Base-by-base conservation (phyloP, 495 filamentous ascomycete genomes). In the Geopyxis carbonaria region DNA sequence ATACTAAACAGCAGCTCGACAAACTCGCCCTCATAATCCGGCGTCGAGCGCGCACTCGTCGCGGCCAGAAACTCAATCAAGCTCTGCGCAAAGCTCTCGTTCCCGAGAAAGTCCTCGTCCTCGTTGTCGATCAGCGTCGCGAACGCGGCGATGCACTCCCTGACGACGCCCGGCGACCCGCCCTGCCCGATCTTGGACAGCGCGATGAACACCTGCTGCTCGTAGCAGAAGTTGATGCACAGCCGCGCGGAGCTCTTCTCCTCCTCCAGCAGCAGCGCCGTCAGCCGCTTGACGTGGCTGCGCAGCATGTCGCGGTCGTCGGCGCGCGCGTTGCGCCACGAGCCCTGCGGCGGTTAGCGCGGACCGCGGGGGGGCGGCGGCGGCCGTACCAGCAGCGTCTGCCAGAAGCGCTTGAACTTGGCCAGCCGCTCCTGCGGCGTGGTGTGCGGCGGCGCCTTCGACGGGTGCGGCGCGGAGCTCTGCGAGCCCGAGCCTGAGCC, bases 1-100 rank as follows among this genome's bases (percentile, higher is more conserved):
- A 95, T 80, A 31, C 80, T 85, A 62, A 95, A 99, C 19, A 91
- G 66, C 35, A 99, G 58, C 61, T 95, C 87, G 34, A 93, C 78
- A 38, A 94, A 72, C 41, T 81, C 72, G 11, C 71, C 75, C 56
- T 93, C 85, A 6, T 77, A 80, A 41, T 91, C 78, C 31, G 70
- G 65, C 20, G 65, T 61, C 5, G 77, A 55, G 11, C 70, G 62
- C 32, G 78, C 68, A 50, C 64, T 72, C 40, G 72, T 74, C 22
- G 66, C 63, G 34, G 70, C 67, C 38, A 93, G 67, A 40, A 95
- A 68, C 44, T 76, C 76, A 44, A 92, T 85, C 46, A 95, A 56
- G 44, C 79, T 78, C 32, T 75, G 70, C 2, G 87, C 81, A 56
- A 99, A 99, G 24, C 68, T 64, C 22, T 79, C 69, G 47, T 78